Percentiles rank a stretch among this genome's conserved stretches.
phyloP scores from a whole-genome alignment of 805 yeast genomes.

The Priceomyces melissophilus region DNA sequence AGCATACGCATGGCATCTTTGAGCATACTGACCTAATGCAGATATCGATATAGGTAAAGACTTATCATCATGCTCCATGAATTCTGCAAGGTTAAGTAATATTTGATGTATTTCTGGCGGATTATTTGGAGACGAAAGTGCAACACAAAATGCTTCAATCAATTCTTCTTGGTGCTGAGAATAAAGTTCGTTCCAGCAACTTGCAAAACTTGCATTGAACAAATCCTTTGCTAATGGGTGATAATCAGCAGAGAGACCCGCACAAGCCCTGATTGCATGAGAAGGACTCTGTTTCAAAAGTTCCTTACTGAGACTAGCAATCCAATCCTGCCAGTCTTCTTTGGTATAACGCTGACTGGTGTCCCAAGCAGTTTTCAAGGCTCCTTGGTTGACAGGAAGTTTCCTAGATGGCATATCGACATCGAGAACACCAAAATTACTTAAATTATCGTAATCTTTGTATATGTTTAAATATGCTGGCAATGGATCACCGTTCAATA shows the following conservation, averaged over 20 bases:
- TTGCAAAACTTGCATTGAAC: conserved; percentile 91
- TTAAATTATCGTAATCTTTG: conserved; percentile 48
- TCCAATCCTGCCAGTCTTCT: conserved; percentile 99
- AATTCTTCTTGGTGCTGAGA: conserved; percentile 88
- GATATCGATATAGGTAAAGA: conserved; percentile 89
- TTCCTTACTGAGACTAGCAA: conserved; percentile 79
- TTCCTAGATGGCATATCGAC: conserved; percentile 70
- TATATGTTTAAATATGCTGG: conserved; percentile 74
- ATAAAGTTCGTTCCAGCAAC: conserved; percentile 92
- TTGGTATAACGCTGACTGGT: conserved; percentile 82
- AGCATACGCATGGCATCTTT: conserved; percentile 94
- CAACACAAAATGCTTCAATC: conserved; percentile 79
- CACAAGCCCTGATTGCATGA: conserved; percentile 90
- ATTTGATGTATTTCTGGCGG: conserved; percentile 96
- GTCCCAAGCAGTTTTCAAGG: conserved; percentile 85
- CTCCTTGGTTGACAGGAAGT: conserved; percentile 62
- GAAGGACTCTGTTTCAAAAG: conserved; percentile 89
- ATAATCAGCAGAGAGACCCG: conserved; percentile 81
- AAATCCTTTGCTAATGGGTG: conserved; percentile 85
- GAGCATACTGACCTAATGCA: conserved; percentile 88
- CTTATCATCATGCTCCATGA: conserved; percentile 96
- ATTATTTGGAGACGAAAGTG: conserved; percentile 83
- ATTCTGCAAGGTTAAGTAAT: conserved; percentile 84
- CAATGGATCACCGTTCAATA: conserved; percentile 79
- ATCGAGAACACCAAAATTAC: conserved; percentile 50